phyloP scores from a whole-genome alignment of 1,284 basidiomycete genomes.

The Chalciporus sp. region DNA sequence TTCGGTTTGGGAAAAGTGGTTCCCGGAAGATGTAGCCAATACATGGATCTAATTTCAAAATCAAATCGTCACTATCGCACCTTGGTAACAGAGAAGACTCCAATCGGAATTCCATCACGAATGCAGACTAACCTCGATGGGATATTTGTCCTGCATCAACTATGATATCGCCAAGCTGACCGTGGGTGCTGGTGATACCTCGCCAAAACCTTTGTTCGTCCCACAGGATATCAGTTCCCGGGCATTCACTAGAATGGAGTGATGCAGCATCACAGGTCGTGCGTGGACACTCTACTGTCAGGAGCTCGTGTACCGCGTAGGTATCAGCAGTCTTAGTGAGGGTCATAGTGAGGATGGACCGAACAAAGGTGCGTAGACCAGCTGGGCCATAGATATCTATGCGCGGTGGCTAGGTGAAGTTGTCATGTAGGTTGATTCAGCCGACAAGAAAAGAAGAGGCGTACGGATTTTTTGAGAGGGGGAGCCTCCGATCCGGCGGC shows the following conservation, averaged over 20 bases:
- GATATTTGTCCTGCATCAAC: conserved; percentile 80
- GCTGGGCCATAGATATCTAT: conserved; percentile 85
- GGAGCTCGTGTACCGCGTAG: conserved; percentile 83
- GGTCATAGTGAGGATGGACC: conserved; percentile 74
- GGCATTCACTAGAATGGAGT: conserved; percentile 68
- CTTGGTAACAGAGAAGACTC: background rate
- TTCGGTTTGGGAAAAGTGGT: conserved; percentile 46
- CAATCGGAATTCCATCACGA: background rate
- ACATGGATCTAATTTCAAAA: conserved; percentile 63
- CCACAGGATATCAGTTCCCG: conserved; percentile 65
- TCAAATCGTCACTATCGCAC: conserved; percentile 1
- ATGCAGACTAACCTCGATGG: conserved; percentile 69
- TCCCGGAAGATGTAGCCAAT: conserved; percentile 84
- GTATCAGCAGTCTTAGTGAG: conserved; percentile 63
- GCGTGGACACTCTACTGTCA: conserved; percentile 51
- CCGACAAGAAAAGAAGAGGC: conserved; percentile 3
- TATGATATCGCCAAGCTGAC: conserved; percentile 46
- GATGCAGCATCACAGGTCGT: conserved; percentile 53
- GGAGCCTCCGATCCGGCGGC: conserved; percentile 35
- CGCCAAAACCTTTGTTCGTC: conserved; percentile 75
- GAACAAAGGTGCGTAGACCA: conserved; percentile 79
- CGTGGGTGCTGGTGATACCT: conserved; percentile 44
- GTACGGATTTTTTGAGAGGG: conserved; percentile 17
- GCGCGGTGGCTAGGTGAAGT: conserved; percentile 43
- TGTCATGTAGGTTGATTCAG: background rate